Percentiles rank a stretch among this genome's conserved stretches.
Evolutionary conservation across 169 alveolate species (phyloP).

Genomic region (Plasmodium adleri): DNA sequence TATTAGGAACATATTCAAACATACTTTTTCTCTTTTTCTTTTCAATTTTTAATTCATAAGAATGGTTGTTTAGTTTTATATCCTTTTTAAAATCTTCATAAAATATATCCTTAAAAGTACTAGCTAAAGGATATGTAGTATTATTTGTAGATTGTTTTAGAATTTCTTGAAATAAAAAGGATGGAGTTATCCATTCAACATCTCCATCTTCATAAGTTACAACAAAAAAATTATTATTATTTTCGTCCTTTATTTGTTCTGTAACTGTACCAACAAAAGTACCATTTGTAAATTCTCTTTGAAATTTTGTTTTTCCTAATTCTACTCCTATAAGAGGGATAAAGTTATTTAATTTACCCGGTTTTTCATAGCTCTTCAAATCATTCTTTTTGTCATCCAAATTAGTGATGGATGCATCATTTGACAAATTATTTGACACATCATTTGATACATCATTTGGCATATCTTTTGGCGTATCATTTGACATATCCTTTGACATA

Average conservation of each 20-base stretch:
- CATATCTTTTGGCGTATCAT: too few relatives aligned
- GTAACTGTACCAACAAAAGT: slow-evolving; percentile 74
- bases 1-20: slow-evolving; percentile 44
- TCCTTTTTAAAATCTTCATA: slow-evolving; percentile 65
- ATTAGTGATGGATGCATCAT: neutral
- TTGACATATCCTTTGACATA: too few relatives aligned
- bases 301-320: slow-evolving; percentile 74
- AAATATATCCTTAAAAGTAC: slow-evolving; percentile 54
- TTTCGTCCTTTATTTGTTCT: slow-evolving; percentile 62
- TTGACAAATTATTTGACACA: too few relatives aligned
- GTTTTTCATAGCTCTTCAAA: neutral
- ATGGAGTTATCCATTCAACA: slow-evolving; percentile 75
- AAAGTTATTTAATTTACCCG: slow-evolving; percentile 19
- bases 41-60: slow-evolving; percentile 66
- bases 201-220: slow-evolving; percentile 77
- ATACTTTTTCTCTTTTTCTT: slow-evolving; percentile 39
- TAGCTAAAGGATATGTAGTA: slow-evolving; percentile 70
- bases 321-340: slow-evolving; percentile 71
- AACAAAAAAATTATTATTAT: slow-evolving; percentile 59
- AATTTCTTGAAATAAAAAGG: slow-evolving; percentile 71
- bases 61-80: slow-evolving; percentile 41
- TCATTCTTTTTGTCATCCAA: slow-evolving; percentile 3
- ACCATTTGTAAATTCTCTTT: slow-evolving; percentile 77
- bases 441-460: too few relatives aligned
- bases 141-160: slow-evolving; percentile 70